phyloP scores from a whole-genome alignment of 2,329 filamentous ascomycete genomes.

The Xylariaceae sp. region DNA sequence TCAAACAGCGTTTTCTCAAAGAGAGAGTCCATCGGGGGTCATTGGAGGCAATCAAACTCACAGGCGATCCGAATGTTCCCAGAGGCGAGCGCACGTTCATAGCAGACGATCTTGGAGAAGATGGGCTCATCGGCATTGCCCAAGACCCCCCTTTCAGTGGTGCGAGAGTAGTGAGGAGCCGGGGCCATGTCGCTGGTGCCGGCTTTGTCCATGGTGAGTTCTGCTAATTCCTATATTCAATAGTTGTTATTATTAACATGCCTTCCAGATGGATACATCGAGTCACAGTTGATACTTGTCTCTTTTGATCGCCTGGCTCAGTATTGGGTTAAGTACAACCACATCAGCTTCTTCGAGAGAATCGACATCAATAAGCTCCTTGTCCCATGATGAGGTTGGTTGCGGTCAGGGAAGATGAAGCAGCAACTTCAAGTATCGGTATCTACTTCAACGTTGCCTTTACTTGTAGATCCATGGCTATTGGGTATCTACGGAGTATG shows the following conservation, averaged over 20 bases:
- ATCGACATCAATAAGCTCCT: conserved; percentile 54
- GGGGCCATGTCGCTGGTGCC: conserved; percentile 69
- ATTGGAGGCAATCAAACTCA: conserved; percentile 82
- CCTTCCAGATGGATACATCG: conserved; percentile 64
- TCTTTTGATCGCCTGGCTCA: conserved; percentile 74
- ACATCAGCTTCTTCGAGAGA: conserved; percentile 57
- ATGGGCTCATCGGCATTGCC: conserved; percentile 59
- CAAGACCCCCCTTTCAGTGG: conserved; percentile 67
- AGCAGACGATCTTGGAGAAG: conserved; percentile 67
- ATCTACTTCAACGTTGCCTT: no score
- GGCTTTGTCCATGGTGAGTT: conserved; percentile 67
- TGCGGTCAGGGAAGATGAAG: no score
- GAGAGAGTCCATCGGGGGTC: conserved; percentile 56
- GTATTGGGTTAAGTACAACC: conserved; percentile 65
- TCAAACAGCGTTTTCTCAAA: conserved; percentile 40
- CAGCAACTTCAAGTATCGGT: no score
- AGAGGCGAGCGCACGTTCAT: conserved; percentile 80
- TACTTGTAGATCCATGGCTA: no score
- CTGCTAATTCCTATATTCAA: background rate
- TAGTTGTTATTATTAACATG: conserved; percentile 10
- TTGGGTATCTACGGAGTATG: no score
- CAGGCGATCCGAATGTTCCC: conserved; percentile 85
- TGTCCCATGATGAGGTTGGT: conserved; percentile 11
- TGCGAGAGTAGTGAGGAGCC: conserved; percentile 65
- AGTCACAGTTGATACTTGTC: conserved; percentile 71